Evolutionary conservation across 2,329 filamentous ascomycete genomes (phyloP).

Genomic region (Penicillium sp.): DNA sequence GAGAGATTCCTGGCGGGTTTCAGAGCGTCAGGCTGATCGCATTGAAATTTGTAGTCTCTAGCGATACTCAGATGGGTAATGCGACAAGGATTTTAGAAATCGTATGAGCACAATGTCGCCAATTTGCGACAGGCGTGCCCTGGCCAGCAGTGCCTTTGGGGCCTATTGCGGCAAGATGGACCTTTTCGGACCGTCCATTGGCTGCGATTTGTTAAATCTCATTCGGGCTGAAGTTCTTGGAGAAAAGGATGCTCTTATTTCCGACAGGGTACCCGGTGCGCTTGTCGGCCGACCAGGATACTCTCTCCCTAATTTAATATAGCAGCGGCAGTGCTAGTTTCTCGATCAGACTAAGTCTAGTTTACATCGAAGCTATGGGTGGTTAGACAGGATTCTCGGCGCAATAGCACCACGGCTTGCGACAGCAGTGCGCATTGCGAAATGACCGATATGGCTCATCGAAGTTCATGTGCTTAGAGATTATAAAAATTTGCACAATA

Average conservation of each 20-base stretch:
- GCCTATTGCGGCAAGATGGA: not conserved
- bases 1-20: slow-evolving; percentile 4
- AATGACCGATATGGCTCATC: slow-evolving; percentile 3
- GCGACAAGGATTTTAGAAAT: slow-evolving; percentile 20
- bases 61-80: slow-evolving; percentile 8
- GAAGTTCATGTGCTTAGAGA: not conserved
- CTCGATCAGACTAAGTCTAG: not conserved
- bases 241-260: not conserved
- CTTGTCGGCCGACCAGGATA: not conserved
- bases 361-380: not conserved
- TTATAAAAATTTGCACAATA: not conserved
- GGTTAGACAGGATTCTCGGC: slow-evolving; percentile 23
- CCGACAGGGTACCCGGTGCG: slow-evolving; percentile 10
- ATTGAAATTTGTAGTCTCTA: not conserved
- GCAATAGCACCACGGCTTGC: slow-evolving; percentile 25
- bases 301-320: not conserved
- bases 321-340: not conserved
- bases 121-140: slow-evolving; percentile 10
- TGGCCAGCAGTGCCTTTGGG: not conserved
- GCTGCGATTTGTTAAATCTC: not conserved
- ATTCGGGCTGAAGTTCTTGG: not conserved
- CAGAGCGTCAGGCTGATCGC: slow-evolving; percentile 15
- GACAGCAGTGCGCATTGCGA: slow-evolving; percentile 28
- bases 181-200: not conserved
- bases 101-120: slow-evolving; percentile 7